These are phyloP conservation scores for Phytopythium delawarense DNA, from an alignment of 352 stramenopile genomes.

Conservation along the genomic window DNA sequence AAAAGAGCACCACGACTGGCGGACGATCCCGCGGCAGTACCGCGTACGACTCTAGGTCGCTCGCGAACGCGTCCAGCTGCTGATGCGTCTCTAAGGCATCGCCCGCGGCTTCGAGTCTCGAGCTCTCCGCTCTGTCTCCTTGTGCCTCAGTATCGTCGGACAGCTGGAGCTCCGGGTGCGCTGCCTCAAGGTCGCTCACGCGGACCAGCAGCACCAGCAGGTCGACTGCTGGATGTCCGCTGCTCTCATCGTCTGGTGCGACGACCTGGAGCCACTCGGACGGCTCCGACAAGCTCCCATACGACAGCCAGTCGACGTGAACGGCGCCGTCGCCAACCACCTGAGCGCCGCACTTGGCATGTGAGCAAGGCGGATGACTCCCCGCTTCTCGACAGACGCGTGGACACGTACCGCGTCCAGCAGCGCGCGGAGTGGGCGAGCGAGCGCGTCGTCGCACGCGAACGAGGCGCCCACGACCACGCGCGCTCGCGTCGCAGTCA, in stretches of 20 bases:
- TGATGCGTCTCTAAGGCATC: neutral
- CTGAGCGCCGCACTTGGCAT: constrained; percentile 12
- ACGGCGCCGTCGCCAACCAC: constrained; percentile 21
- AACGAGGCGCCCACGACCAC: constrained; percentile 56
- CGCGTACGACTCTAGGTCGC: constrained; percentile 22
- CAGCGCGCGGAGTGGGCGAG: constrained; percentile 43
- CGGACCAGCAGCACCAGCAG: constrained; percentile 51
- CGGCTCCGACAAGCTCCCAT: constrained; percentile 39
- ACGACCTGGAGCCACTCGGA: constrained; percentile 20
- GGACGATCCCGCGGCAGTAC: neutral
- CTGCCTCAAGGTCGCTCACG: constrained; percentile 44
- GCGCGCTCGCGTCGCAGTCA: neutral
- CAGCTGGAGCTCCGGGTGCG: constrained; percentile 45
- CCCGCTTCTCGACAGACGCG: neutral
- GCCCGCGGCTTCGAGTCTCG: neutral
- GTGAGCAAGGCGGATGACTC: neutral
- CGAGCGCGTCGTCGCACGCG: constrained; percentile 51
- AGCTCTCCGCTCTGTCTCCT: neutral
- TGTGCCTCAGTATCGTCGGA: neutral
- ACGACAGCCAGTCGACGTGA: constrained; percentile 50
- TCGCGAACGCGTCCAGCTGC: constrained; percentile 16
- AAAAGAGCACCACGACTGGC: constrained; percentile 37
- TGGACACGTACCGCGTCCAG: constrained; percentile 37
- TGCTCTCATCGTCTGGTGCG: neutral
- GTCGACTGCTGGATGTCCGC: neutral